These are phyloP conservation scores for Colletotrichum tamarilloi DNA, from an alignment of 2,329 filamentous ascomycete species.

Conservation along the genomic window DNA sequence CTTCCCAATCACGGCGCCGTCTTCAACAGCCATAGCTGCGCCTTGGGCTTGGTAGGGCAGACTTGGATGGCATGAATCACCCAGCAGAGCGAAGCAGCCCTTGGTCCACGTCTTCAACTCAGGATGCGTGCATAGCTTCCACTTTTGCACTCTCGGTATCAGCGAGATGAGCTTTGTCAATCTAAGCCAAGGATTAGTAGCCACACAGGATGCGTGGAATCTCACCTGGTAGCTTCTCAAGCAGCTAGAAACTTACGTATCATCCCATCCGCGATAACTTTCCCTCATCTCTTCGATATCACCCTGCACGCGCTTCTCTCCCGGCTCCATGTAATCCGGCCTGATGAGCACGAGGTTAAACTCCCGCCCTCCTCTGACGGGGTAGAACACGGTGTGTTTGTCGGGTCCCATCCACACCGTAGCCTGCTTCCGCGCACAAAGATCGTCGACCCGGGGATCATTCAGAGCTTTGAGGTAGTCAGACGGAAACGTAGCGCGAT, in stretches of 20 bases:
- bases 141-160: slow-evolving; percentile 24
- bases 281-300: slow-evolving; percentile 26
- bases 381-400: slow-evolving; percentile 5
- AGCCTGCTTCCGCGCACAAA: slow-evolving; percentile 13
- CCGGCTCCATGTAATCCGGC: neutral
- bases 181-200: neutral
- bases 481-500: neutral
- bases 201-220: neutral
- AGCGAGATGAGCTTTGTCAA: slow-evolving; percentile 20
- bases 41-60: slow-evolving; percentile 42
- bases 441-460: neutral
- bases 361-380: slow-evolving; percentile 16
- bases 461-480: slow-evolving; percentile 15
- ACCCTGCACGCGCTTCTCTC: neutral
- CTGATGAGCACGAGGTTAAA: slow-evolving; percentile 22
- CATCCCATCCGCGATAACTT: slow-evolving; percentile 21
- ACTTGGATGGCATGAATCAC: slow-evolving; percentile 35
- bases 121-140: slow-evolving; percentile 19
- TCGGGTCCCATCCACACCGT: slow-evolving; percentile 16
- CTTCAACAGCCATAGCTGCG: slow-evolving; percentile 41
- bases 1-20: slow-evolving; percentile 39
- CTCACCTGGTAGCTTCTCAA: neutral
- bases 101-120: slow-evolving; percentile 8
- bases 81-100: slow-evolving; percentile 34
- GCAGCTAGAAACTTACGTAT: slow-evolving; percentile 4